These are phyloP conservation scores for Aspergillus sp. DNA, from an alignment of 2,329 filamentous ascomycete species.

Conservation along the genomic window DNA sequence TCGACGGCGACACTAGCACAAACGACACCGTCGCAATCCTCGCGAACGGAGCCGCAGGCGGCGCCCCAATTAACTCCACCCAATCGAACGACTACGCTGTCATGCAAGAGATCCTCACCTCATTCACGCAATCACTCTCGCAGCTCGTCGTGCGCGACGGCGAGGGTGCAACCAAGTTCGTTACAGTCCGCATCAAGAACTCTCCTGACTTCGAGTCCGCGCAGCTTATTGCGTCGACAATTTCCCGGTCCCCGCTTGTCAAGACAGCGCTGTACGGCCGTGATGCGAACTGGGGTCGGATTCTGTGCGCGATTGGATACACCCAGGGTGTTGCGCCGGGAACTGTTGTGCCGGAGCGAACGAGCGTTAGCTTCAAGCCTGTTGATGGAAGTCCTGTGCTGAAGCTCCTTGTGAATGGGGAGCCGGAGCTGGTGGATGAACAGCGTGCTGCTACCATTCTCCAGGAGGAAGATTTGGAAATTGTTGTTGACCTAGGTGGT, in stretches of 20 bases:
- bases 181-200: slow-evolving; percentile 82
- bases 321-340: slow-evolving; percentile 49
- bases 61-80: slow-evolving; percentile 57
- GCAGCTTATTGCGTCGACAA: slow-evolving; percentile 77
- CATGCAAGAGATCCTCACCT: slow-evolving; percentile 69
- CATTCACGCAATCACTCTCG: slow-evolving; percentile 79
- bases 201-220: slow-evolving; percentile 69
- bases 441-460: slow-evolving; percentile 58
- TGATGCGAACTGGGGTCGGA: slow-evolving; percentile 98
- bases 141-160: slow-evolving; percentile 94
- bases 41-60: slow-evolving; percentile 91
- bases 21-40: slow-evolving; percentile 94
- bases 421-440: slow-evolving; percentile 64
- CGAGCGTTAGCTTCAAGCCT: slow-evolving; percentile 62
- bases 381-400: slow-evolving; percentile 57
- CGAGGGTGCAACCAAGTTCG: slow-evolving; percentile 97
- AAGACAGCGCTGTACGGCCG: slow-evolving; percentile 97
- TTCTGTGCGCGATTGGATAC: slow-evolving; percentile 92
- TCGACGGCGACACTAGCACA: slow-evolving; percentile 95
- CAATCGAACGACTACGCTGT: slow-evolving; percentile 64
- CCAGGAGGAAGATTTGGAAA: slow-evolving; percentile 63
- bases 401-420: slow-evolving; percentile 59
- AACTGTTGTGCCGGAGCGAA: slow-evolving; percentile 54
- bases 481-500: slow-evolving; percentile 59
- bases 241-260: slow-evolving; percentile 87